A percentile compares a stretch with the other conserved stretches of the same genome.
phyloP scores from a whole-genome alignment of 2,329 filamentous ascomycete genomes.

The Talaromyces sp. region DNA sequence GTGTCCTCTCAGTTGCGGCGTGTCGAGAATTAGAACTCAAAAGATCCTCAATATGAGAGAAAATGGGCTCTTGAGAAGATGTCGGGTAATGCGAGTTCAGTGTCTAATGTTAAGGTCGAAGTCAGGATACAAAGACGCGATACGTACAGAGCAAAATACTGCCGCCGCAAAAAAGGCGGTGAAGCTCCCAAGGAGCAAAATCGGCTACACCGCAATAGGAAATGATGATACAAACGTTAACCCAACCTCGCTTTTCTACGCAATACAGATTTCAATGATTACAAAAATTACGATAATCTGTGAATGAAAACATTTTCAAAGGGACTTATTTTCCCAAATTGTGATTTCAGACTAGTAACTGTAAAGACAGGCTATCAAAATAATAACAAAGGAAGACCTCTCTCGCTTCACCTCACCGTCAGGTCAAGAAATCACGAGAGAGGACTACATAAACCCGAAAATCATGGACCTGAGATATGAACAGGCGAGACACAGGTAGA shows the following conservation, averaged over 20 bases:
- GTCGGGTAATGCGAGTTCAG: background rate
- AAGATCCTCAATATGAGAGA: background rate
- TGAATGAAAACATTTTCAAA: background rate
- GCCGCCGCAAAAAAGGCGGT: background rate
- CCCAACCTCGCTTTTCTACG: background rate
- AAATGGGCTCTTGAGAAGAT: background rate
- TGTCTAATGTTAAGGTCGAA: background rate
- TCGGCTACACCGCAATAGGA: background rate
- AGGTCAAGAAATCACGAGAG: background rate
- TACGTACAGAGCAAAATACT: background rate
- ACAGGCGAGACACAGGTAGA: background rate
- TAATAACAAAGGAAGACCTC: constrained; percentile 2
- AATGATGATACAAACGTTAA: background rate
- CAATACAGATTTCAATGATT: background rate
- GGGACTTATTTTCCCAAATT: background rate
- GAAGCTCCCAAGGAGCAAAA: background rate
- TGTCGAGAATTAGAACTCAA: background rate
- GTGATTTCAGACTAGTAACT: constrained; percentile 1
- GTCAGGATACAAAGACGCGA: background rate
- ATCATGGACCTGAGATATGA: background rate
- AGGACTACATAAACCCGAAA: background rate
- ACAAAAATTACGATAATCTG: background rate
- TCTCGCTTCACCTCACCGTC: background rate
- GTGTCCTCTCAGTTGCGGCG: background rate
- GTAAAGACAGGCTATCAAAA: constrained; percentile 12